A percentile compares a stretch with the other conserved stretches of the same genome.
These are phyloP conservation scores for Hypericum androsaemum DNA, from an alignment of 345 rosid species.

Conservation along the genomic window DNA sequence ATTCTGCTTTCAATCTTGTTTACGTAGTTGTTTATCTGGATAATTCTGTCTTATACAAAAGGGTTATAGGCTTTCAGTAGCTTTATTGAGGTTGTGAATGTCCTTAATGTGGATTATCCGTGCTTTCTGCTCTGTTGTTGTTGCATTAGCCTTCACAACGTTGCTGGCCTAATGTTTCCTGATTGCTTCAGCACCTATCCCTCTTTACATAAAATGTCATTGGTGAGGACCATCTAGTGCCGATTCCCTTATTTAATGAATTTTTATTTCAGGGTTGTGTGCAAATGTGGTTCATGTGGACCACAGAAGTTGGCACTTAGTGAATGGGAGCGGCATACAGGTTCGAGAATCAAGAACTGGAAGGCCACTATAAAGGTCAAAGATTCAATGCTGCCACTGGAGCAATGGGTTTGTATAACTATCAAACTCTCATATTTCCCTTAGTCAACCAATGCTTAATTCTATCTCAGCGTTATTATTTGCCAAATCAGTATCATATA, in stretches of 20 bases:
- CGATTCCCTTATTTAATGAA: conserved; percentile 5
- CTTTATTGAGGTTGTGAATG: too few species aligned
- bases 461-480: conserved; percentile 5
- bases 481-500: not conserved
- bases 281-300: conserved; percentile 91
- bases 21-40: too few species aligned
- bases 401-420: conserved; percentile 78
- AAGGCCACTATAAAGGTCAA: conserved; percentile 73
- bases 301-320: conserved; percentile 78
- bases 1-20: too few species aligned
- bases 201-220: too few species aligned
- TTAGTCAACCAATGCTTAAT: not conserved
- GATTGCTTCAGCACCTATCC: too few species aligned
- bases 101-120: too few species aligned
- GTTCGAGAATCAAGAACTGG: conserved; percentile 85
- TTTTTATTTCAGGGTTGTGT: conserved; percentile 60
- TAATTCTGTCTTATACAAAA: too few species aligned
- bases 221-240: not conserved
- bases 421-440: not conserved
- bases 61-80: too few species aligned
- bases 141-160: too few species aligned
- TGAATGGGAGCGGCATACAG: conserved; percentile 95
- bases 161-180: too few species aligned
- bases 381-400: conserved; percentile 76
- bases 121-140: too few species aligned